These are phyloP conservation scores for Tephrocybe sp. DNA, from an alignment of 768 basidiomycete species.

Conservation along the genomic window DNA sequence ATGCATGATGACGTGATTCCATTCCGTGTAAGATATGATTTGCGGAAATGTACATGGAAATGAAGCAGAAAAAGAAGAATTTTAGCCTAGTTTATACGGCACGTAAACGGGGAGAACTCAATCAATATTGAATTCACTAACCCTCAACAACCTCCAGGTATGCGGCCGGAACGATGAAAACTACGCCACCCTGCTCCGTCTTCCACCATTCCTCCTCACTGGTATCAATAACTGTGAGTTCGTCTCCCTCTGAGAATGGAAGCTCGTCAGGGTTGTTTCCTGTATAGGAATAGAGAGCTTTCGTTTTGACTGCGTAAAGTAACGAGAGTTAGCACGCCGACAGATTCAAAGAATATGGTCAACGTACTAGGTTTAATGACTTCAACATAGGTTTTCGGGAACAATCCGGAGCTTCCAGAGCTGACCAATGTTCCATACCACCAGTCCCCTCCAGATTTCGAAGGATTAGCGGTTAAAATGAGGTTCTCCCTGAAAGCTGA, in stretches of 20 bases:
- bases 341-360: background rate
- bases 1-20: constrained; percentile 20
- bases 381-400: constrained; percentile 88
- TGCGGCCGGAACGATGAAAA: constrained; percentile 89
- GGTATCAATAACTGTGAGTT: constrained; percentile 74
- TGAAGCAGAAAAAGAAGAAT: constrained; percentile 55
- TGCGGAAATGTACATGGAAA: constrained; percentile 45
- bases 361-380: constrained; percentile 63
- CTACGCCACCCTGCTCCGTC: constrained; percentile 79
- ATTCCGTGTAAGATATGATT: constrained; percentile 31
- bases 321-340: background rate
- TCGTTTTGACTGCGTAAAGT: constrained; percentile 54
- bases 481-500: constrained; percentile 79
- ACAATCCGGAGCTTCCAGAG: constrained; percentile 74
- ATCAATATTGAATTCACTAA: constrained; percentile 67
- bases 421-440: constrained; percentile 79
- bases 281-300: constrained; percentile 76
- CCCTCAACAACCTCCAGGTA: constrained; percentile 87
- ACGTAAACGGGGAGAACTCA: constrained; percentile 62
- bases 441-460: constrained; percentile 87
- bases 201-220: constrained; percentile 96
- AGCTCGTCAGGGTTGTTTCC: constrained; percentile 76
- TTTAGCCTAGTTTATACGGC: constrained; percentile 75
- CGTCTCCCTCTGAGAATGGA: constrained; percentile 80
- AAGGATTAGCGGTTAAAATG: constrained; percentile 77